A percentile compares a stretch with the other conserved stretches of the same genome.
Evolutionary conservation across 1,284 basidiomycete genomes (phyloP).

Genomic region (Butyriboletus appendiculatus): DNA sequence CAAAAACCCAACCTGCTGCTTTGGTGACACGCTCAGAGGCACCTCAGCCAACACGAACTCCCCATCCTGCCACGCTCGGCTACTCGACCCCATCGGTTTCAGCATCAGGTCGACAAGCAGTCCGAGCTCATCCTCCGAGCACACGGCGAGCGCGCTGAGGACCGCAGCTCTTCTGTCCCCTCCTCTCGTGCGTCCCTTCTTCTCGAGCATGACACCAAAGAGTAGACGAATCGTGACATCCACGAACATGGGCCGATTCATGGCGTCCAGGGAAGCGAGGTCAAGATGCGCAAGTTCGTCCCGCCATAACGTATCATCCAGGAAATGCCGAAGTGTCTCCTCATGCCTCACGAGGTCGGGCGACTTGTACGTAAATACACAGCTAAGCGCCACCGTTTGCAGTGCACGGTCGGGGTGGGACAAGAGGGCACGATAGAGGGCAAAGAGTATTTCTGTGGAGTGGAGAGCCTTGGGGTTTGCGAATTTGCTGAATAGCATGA

Average conservation of each 20-base stretch:
- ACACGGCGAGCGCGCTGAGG: constrained; percentile 71
- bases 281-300: constrained; percentile 84
- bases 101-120: constrained; percentile 91
- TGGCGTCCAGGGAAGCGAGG: constrained; percentile 60
- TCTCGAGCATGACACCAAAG: constrained; percentile 90
- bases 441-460: constrained; percentile 66
- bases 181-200: constrained; percentile 69
- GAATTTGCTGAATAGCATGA: constrained; percentile 89
- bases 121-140: constrained; percentile 72
- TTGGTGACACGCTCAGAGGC: constrained; percentile 47
- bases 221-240: constrained; percentile 77
- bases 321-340: constrained; percentile 66
- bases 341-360: constrained; percentile 67
- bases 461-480: constrained; percentile 87
- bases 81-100: constrained; percentile 59
- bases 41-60: constrained; percentile 35
- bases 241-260: constrained; percentile 72
- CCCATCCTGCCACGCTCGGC: constrained; percentile 24
- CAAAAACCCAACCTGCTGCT: constrained; percentile 84
- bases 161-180: constrained; percentile 80
- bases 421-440: constrained; percentile 75
- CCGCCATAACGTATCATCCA: constrained; percentile 88
- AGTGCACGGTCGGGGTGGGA: constrained; percentile 84
- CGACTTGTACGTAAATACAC: constrained; percentile 84
- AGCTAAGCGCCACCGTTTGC: constrained; percentile 79